Conservation (phyloP, 139 green algal genomes). For the Pseudopediastrum boryanum region DNA sequence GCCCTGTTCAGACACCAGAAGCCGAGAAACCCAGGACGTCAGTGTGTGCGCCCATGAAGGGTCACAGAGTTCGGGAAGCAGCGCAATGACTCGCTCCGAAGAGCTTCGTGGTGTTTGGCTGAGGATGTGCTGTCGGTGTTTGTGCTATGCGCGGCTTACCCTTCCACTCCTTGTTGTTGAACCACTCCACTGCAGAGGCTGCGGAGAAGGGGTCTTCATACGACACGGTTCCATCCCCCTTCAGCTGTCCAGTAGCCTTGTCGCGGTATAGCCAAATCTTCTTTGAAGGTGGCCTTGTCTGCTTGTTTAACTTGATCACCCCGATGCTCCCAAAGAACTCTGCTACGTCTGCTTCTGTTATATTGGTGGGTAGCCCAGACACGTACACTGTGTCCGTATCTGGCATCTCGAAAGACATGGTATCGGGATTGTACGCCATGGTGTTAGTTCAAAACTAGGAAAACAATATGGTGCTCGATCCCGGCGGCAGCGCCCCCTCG, state of each 20-base stretch:
- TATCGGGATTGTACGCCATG: slow-evolving; percentile 69
- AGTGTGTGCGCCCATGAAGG: too few species aligned
- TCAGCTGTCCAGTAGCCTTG: slow-evolving; percentile 75
- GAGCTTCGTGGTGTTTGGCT: too few species aligned
- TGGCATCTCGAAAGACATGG: slow-evolving; percentile 66
- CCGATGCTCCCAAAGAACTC: slow-evolving; percentile 85
- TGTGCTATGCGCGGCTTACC: too few species aligned
- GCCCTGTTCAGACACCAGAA: slow-evolving; percentile 46
- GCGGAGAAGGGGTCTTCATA: slow-evolving; percentile 88
- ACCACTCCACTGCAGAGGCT: slow-evolving; percentile 80
- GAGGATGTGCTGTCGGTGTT: too few species aligned
- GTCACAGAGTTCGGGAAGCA: too few species aligned
- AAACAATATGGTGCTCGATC: too few species aligned
- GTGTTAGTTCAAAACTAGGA: too few species aligned
- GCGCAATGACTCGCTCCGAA: too few species aligned
- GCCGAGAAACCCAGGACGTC: too few species aligned
- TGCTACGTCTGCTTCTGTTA: slow-evolving; percentile 71
- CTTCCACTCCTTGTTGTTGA: slow-evolving; percentile 85
- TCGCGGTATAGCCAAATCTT: slow-evolving; percentile 72
- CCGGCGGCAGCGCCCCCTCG: too few species aligned
- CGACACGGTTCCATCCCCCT: slow-evolving; percentile 78
- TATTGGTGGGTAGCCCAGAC: slow-evolving; percentile 58
- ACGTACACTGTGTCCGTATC: slow-evolving; percentile 75
- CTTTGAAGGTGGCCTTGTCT: slow-evolving; percentile 56
- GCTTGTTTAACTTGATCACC: slow-evolving; percentile 80